Evolutionary conservation across 495 filamentous ascomycete species (phyloP).

Genomic region (Tuber aestivum): DNA sequence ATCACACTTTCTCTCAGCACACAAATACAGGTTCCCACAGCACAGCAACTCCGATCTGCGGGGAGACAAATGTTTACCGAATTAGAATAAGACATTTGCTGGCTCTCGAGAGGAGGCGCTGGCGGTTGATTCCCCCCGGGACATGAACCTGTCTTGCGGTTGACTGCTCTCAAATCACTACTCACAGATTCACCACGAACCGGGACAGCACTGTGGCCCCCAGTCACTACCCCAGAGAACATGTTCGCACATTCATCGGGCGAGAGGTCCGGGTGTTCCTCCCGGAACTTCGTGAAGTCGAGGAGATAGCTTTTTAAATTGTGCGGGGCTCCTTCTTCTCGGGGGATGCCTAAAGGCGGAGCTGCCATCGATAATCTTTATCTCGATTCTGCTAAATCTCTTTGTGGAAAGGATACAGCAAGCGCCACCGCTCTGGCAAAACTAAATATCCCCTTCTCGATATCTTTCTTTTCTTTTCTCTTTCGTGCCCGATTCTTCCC

Average conservation of each 20-base stretch:
- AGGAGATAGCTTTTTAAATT: slow-evolving; percentile 11
- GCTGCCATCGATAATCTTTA: slow-evolving; percentile 23
- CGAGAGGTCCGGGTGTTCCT: slow-evolving; percentile 20
- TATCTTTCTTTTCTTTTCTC: neutral
- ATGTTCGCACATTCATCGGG: slow-evolving; percentile 21
- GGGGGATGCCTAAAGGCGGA: slow-evolving; percentile 13
- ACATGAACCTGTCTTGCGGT: neutral
- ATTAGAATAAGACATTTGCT: neutral
- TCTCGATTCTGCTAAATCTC: neutral
- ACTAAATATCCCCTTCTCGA: neutral
- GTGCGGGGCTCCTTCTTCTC: neutral
- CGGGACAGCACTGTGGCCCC: neutral
- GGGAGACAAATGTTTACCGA: slow-evolving; percentile 4
- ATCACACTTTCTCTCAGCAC: neutral
- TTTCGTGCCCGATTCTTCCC: neutral
- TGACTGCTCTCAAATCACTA: neutral
- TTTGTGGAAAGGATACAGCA: neutral
- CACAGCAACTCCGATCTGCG: neutral
- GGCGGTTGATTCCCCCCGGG: neutral
- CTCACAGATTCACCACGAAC: neutral
- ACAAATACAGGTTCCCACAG: neutral
- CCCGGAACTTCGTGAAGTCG: slow-evolving; percentile 20
- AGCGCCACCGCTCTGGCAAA: neutral
- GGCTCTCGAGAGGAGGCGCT: neutral
- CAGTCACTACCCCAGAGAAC: slow-evolving; percentile 9